phyloP scores from a whole-genome alignment of 805 yeast genomes.

The Hemisphaericaspora nanyangensis region DNA sequence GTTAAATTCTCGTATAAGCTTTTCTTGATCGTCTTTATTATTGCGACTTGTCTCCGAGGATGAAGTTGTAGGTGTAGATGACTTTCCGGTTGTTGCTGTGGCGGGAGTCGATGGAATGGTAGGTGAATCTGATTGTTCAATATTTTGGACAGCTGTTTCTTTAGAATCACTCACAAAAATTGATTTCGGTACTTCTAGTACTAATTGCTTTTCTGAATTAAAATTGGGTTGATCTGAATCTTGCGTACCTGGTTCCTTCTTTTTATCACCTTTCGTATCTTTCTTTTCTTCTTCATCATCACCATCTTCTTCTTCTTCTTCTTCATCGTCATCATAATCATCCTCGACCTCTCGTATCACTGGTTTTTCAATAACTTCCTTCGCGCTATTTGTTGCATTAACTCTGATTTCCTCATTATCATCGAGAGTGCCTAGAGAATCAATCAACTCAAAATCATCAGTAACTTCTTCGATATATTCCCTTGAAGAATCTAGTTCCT shows the following conservation, averaged over 20 bases:
- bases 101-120: neutral
- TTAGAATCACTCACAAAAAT: constrained; percentile 11
- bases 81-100: constrained; percentile 3
- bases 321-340: constrained; percentile 28
- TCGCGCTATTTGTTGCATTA: constrained; percentile 1
- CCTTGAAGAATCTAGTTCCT: constrained; percentile 16
- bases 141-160: neutral
- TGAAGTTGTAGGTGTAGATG: no score
- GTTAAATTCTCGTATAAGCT: constrained; percentile 58
- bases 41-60: constrained; percentile 1
- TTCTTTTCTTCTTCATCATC: constrained; percentile 31
- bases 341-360: constrained; percentile 17
- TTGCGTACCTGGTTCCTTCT: neutral
- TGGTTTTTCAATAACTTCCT: constrained; percentile 9
- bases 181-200: constrained; percentile 32
- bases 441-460: constrained; percentile 34
- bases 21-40: constrained; percentile 37
- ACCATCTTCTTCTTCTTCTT: constrained; percentile 23
- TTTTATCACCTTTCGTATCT: constrained; percentile 15
- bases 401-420: constrained; percentile 26
- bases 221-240: constrained; percentile 7
- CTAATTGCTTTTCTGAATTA: constrained; percentile 27
- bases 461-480: constrained; percentile 26
- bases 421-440: constrained; percentile 24
- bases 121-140: neutral